These are phyloP conservation scores for Saccharomyces hybrid DNA, from an alignment of 1,139 yeast species.

Conservation along the genomic window DNA sequence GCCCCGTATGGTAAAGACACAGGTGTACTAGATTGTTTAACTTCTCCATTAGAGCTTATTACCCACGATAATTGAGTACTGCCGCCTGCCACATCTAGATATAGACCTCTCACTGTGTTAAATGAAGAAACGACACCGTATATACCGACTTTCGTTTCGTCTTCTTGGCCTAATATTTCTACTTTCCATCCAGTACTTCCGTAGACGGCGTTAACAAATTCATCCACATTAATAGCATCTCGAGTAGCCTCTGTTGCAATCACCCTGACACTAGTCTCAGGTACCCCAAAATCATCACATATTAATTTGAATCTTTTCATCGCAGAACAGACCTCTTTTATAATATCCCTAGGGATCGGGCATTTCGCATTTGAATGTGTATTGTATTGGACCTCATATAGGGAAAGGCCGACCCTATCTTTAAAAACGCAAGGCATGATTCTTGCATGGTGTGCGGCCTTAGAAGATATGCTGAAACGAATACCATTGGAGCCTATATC, in stretches of 20 bases:
- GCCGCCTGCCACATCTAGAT: slow-evolving; percentile 64
- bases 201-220: slow-evolving; percentile 45
- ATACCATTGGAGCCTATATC: slow-evolving; percentile 67
- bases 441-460: slow-evolving; percentile 57
- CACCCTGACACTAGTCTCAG: slow-evolving; percentile 49
- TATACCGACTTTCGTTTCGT: slow-evolving; percentile 57
- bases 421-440: slow-evolving; percentile 66
- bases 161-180: slow-evolving; percentile 46
- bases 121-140: slow-evolving; percentile 65
- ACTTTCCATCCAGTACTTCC: slow-evolving; percentile 57
- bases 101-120: slow-evolving; percentile 52
- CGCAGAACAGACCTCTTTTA: slow-evolving; percentile 49
- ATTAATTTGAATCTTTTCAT: slow-evolving; percentile 55
- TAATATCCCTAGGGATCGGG: slow-evolving; percentile 50
- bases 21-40: slow-evolving; percentile 47
- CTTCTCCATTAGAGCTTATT: slow-evolving; percentile 44
- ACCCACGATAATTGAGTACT: slow-evolving; percentile 61
- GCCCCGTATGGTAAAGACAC: slow-evolving; percentile 65
- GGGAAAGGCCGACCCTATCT: slow-evolving; percentile 57
- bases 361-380: slow-evolving; percentile 36
- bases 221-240: slow-evolving; percentile 53
- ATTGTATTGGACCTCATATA: slow-evolving; percentile 50
- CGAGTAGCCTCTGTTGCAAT: slow-evolving; percentile 64
- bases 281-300: slow-evolving; percentile 62
- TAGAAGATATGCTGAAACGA: slow-evolving; percentile 57